phyloP scores from a whole-genome alignment of 106 monocot genomes.

The Dendrobium huoshanense region DNA sequence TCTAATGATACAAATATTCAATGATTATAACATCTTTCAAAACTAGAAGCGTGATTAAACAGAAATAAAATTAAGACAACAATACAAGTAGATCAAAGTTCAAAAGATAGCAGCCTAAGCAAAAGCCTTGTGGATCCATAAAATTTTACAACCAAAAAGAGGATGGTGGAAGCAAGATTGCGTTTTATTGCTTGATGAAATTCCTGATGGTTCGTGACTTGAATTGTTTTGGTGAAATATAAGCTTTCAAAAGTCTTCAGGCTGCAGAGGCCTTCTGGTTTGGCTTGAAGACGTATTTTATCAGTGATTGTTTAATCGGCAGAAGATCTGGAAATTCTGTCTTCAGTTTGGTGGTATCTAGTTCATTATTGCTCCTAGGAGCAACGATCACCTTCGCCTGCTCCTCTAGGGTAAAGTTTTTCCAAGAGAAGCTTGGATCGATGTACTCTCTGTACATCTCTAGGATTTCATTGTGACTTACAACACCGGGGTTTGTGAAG shows the following conservation, averaged over 20 bases:
- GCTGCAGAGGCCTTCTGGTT: conserved; percentile 40
- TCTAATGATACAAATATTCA: no score
- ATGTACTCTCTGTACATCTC: conserved; percentile 61
- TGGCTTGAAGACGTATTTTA: conserved; percentile 44
- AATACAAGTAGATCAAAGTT: not conserved
- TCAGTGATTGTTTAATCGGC: conserved; percentile 45
- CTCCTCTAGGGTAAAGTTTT: conserved; percentile 53
- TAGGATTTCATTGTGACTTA: conserved; percentile 56
- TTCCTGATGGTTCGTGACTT: not conserved
- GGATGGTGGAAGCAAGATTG: not conserved
- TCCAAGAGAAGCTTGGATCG: conserved; percentile 56
- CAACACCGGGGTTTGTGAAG: conserved; percentile 59
- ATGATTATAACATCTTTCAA: not conserved
- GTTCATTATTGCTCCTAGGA: conserved; percentile 56
- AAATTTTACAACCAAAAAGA: not conserved
- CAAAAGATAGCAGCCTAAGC: no score
- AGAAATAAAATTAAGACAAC: not conserved
- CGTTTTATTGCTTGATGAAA: not conserved
- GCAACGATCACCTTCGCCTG: conserved; percentile 63
- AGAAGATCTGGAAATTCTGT: conserved; percentile 42
- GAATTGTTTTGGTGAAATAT: not conserved
- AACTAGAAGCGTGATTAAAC: not conserved
- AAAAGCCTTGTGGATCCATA: not conserved
- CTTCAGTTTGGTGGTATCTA: conserved; percentile 41
- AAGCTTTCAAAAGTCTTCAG: conserved; percentile 6